phyloP scores from a whole-genome alignment of 306 rosid species.

The Lathyrus tuberosus region DNA sequence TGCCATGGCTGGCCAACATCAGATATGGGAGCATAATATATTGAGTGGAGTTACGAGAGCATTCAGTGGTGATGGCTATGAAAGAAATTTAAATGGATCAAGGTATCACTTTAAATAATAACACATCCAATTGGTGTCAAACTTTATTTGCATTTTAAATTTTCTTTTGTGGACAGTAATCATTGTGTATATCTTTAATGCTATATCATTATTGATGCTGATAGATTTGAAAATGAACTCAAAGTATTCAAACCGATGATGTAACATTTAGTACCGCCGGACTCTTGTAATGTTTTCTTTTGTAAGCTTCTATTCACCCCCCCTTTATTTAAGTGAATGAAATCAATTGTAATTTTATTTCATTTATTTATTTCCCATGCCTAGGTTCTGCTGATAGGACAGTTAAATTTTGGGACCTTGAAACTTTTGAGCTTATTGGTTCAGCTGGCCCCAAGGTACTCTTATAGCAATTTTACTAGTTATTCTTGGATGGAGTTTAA shows the following conservation, averaged over 20 bases:
- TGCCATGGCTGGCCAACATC: conserved; percentile 98
- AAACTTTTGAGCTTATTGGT: conserved; percentile 98
- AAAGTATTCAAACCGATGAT: conserved; percentile 3
- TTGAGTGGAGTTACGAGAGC: too few species aligned
- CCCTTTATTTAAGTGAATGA: neutral
- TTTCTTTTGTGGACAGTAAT: too few species aligned
- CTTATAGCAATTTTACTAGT: conserved; percentile 31
- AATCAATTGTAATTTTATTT: conserved; percentile 10
- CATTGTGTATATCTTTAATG: conserved; percentile 34
- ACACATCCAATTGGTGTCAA: too few species aligned
- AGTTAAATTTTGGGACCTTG: conserved; percentile 99
- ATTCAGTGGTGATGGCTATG: too few species aligned
- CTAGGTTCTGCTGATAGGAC: conserved; percentile 97
- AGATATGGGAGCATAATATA: conserved; percentile 88
- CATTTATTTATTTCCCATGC: conserved; percentile 27
- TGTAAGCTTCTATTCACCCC: conserved; percentile 3
- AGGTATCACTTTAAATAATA: too few species aligned
- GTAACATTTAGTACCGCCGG: conserved; percentile 7
- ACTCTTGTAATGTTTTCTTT: conserved; percentile 26
- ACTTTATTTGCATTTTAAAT: too few species aligned
- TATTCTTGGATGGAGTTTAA: conserved; percentile 25
- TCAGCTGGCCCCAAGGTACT: conserved; percentile 97
- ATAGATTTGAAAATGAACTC: conserved; percentile 23
- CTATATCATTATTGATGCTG: conserved; percentile 8
- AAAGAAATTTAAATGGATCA: too few species aligned